These are phyloP conservation scores for Lathyrus tuberosus DNA, from an alignment of 306 rosid species.

Conservation along the genomic window DNA sequence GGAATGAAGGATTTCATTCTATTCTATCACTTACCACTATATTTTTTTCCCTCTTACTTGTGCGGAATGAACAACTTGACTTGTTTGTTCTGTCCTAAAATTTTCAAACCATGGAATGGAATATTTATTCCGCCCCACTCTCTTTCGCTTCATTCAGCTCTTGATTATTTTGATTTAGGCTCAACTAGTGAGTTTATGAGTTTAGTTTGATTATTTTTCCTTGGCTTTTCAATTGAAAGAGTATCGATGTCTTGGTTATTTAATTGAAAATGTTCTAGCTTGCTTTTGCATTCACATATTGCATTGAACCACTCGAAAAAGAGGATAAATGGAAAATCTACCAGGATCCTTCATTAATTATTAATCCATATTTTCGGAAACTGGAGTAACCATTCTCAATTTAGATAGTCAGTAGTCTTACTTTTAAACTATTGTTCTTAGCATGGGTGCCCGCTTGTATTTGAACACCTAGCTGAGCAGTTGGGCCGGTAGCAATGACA, in stretches of 20 bases:
- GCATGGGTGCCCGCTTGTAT: constrained; percentile 37
- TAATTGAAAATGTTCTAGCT: background rate
- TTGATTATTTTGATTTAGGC: background rate
- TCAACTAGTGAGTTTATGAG: background rate
- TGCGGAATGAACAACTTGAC: too few relatives aligned
- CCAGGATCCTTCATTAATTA: background rate
- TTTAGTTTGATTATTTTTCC: background rate
- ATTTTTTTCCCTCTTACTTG: too few relatives aligned
- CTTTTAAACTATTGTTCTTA: constrained; percentile 44
- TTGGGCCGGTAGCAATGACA: constrained; percentile 43
- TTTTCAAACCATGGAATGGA: too few relatives aligned
- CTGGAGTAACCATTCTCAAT: constrained; percentile 24
- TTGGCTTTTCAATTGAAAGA: background rate
- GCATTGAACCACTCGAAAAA: background rate
- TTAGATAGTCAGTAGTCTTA: constrained; percentile 14
- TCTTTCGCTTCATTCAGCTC: too few relatives aligned
- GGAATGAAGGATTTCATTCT: too few relatives aligned
- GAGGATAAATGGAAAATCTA: constrained; percentile 1
- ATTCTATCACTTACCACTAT: too few relatives aligned
- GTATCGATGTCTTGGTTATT: background rate
- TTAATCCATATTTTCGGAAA: constrained; percentile 14
- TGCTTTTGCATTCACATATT: constrained; percentile 2
- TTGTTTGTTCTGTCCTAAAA: too few relatives aligned
- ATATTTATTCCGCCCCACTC: too few relatives aligned
- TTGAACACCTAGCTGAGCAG: constrained; percentile 38